Conservation (phyloP, 2,329 filamentous ascomycete genomes). For the Hymenoscyphus fructigenus region DNA sequence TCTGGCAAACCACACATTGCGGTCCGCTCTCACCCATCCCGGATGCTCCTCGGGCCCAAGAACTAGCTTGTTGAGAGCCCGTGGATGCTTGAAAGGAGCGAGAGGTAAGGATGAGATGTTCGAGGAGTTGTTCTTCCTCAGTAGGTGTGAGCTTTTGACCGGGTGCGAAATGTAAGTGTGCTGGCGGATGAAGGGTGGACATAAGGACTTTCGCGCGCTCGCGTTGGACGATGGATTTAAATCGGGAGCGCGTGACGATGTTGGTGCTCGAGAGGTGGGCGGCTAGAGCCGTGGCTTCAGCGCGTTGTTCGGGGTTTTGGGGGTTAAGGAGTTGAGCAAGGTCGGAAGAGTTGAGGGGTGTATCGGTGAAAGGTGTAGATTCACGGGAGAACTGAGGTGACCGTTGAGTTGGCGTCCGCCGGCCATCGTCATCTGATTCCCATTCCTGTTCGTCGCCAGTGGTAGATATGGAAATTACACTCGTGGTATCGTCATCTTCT, state of each 20-base stretch:
- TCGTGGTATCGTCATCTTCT: slow-evolving; percentile 69
- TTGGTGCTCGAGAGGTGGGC: slow-evolving; percentile 71
- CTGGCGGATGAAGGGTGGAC: slow-evolving; percentile 43
- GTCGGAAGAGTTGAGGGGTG: slow-evolving; percentile 62
- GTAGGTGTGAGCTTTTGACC: slow-evolving; percentile 49
- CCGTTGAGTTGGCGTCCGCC: slow-evolving; percentile 72
- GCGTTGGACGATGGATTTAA: slow-evolving; percentile 63
- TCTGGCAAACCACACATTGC: slow-evolving; percentile 91
- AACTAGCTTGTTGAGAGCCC: slow-evolving; percentile 32
- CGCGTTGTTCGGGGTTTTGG: slow-evolving; percentile 70
- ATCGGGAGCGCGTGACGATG: slow-evolving; percentile 80
- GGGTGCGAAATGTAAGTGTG: slow-evolving; percentile 31
- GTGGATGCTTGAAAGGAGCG: slow-evolving; percentile 25
- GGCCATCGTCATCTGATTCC: slow-evolving; percentile 52
- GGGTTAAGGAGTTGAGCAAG: slow-evolving; percentile 83
- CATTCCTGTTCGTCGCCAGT: slow-evolving; percentile 47
- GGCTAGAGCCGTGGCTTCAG: slow-evolving; percentile 78
- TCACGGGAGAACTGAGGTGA: slow-evolving; percentile 54
- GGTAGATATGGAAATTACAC: slow-evolving; percentile 63
- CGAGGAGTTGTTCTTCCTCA: slow-evolving; percentile 60
- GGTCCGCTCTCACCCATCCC: slow-evolving; percentile 74
- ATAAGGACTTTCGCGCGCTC: slow-evolving; percentile 70
- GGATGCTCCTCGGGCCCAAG: slow-evolving; percentile 70
- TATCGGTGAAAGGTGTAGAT: slow-evolving; percentile 59
- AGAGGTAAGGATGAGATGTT: slow-evolving; percentile 54